phyloP scores from a whole-genome alignment of 176 grass and related monocot genomes.

The Puccinellia tenuiflora region DNA sequence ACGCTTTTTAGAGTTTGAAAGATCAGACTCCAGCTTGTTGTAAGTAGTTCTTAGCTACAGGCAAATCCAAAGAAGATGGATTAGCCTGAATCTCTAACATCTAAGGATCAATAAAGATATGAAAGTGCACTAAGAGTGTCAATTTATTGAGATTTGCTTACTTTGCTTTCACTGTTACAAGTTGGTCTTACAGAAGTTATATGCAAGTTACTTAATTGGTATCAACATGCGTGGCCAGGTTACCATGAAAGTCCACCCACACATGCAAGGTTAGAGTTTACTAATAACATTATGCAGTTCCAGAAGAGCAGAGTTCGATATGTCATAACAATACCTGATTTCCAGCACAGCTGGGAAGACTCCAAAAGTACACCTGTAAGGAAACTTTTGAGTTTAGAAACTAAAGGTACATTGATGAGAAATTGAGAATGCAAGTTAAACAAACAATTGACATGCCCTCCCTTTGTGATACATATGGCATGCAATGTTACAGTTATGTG shows the following conservation, averaged over 20 bases:
- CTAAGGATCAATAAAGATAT: background rate
- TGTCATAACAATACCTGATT: conserved; percentile 63
- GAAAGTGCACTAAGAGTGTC: background rate
- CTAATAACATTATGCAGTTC: background rate
- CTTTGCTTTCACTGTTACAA: background rate
- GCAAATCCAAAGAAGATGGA: conserved; percentile 9
- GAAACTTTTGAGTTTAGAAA: background rate
- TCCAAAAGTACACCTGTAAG: conserved; percentile 97
- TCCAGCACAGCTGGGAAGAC: conserved; percentile 95
- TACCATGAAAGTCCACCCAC: background rate
- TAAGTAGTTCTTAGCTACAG: conserved; percentile 66
- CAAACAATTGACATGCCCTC: background rate
- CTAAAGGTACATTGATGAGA: background rate
- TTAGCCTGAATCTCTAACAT: background rate
- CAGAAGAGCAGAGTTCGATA: background rate
- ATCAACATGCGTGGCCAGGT: background rate
- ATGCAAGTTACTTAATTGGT: background rate
- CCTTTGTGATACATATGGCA: background rate
- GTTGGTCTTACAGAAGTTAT: background rate
- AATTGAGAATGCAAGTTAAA: background rate
- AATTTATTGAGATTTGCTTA: background rate
- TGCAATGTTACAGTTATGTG: background rate
- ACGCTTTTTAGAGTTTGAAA: conserved; percentile 61
- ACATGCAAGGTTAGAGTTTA: background rate
- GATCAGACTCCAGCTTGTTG: conserved; percentile 73